Conservation (phyloP, 164 flowering plant genomes). For the Tetracentron sinense region DNA sequence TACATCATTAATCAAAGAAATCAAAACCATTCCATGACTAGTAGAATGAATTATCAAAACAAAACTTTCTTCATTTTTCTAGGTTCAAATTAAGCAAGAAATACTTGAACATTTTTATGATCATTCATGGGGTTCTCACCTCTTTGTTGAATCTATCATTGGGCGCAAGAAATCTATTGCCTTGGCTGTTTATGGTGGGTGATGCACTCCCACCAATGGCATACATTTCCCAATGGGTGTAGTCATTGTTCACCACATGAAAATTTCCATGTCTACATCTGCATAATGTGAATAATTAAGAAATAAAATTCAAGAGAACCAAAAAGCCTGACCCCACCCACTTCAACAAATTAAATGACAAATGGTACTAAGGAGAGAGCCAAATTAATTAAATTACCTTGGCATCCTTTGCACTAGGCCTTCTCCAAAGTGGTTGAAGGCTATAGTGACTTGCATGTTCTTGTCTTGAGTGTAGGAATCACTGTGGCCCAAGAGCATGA, state of each 20-base stretch:
- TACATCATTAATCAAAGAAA: conserved; percentile 12
- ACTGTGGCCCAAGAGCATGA: conserved; percentile 80
- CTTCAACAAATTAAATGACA: not conserved
- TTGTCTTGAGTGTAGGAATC: conserved; percentile 65
- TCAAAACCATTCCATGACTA: not conserved
- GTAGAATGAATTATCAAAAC: not conserved
- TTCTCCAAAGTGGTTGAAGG: conserved; percentile 85
- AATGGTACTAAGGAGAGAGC: not conserved
- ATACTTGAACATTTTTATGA: too few relatives aligned
- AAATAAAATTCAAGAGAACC: too few relatives aligned
- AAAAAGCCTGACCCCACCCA: not conserved
- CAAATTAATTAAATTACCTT: conserved; percentile 38
- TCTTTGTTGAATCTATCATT: conserved; percentile 52
- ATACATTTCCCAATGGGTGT: conserved; percentile 91
- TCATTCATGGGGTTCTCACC: conserved; percentile 23
- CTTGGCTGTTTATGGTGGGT: conserved; percentile 82
- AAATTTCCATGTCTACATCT: conserved; percentile 85
- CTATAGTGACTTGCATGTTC: conserved; percentile 80
- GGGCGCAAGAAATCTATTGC: conserved; percentile 75
- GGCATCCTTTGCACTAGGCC: conserved; percentile 87
- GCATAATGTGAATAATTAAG: conserved; percentile 13
- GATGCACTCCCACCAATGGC: conserved; percentile 85
- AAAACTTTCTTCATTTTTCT: not conserved
- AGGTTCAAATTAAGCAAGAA: too few relatives aligned
- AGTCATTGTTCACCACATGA: conserved; percentile 94